Evolutionary conservation across 176 grass and related monocot genomes (phyloP).

Genomic region (Carex cristatella): DNA sequence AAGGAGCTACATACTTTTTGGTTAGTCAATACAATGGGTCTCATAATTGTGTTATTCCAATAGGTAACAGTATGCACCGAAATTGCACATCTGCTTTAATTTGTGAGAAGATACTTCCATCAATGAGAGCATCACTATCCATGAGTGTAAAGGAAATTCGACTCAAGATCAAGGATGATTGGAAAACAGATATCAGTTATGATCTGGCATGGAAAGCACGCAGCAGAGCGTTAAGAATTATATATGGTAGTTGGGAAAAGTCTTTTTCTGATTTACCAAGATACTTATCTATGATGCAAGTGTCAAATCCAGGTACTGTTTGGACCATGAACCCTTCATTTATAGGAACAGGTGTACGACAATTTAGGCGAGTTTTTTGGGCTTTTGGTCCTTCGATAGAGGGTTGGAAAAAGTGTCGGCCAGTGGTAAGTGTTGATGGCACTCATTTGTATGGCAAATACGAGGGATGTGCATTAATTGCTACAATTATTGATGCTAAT

Average conservation of each 20-base stretch:
- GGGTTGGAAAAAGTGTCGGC: neutral
- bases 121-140: neutral
- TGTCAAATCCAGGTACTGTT: neutral
- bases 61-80: neutral
- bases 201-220: neutral
- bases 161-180: neutral
- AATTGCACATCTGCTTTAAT: neutral
- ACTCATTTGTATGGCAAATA: constrained; percentile 13
- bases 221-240: neutral
- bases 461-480: neutral
- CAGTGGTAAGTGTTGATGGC: neutral
- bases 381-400: constrained; percentile 5
- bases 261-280: constrained; percentile 1
- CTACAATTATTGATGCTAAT: constrained; percentile 5
- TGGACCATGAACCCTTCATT: neutral
- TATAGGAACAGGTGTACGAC: neutral
- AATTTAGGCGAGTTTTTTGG: constrained; percentile 14
- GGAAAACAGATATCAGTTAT: neutral
- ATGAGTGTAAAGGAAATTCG: neutral
- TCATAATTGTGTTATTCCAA: neutral
- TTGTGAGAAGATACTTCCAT: neutral
- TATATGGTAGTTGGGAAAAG: constrained; percentile 14
- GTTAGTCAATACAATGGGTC: neutral
- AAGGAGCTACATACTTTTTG: neutral
- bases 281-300: constrained; percentile 8